A percentile compares a stretch with the other conserved stretches of the same genome.
These are phyloP conservation scores for Lumnitzera littorea DNA, from an alignment of 345 rosid genomes.

Conservation along the genomic window DNA sequence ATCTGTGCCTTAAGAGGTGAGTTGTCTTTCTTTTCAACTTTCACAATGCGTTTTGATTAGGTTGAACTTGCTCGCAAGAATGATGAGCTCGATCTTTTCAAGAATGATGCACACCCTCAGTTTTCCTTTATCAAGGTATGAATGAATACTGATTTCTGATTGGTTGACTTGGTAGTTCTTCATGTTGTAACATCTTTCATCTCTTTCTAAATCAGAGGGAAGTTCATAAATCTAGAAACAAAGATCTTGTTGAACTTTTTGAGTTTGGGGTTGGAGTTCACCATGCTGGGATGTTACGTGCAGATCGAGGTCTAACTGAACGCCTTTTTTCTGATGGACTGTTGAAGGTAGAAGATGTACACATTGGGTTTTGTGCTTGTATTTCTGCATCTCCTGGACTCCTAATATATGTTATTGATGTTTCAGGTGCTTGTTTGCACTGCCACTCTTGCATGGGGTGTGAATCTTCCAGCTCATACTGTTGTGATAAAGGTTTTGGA, in stretches of 20 bases:
- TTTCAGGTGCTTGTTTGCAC: constrained; percentile 95
- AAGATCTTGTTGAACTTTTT: constrained; percentile 79
- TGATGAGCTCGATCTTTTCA: constrained; percentile 59
- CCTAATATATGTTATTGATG: constrained; percentile 11
- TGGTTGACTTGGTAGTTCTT: background rate
- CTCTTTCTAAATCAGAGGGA: constrained; percentile 57
- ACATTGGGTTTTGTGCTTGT: constrained; percentile 8
- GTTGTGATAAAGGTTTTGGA: constrained; percentile 83
- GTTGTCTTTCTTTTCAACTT: background rate
- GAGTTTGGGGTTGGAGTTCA: constrained; percentile 73
- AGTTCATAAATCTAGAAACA: constrained; percentile 89
- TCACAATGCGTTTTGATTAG: constrained; percentile 29
- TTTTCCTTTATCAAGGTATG: constrained; percentile 58
- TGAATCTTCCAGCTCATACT: constrained; percentile 95
- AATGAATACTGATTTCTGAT: constrained; percentile 7
- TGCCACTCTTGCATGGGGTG: constrained; percentile 99
- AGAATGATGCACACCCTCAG: constrained; percentile 67
- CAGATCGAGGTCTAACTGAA: constrained; percentile 93
- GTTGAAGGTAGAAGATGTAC: constrained; percentile 51
- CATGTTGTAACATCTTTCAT: constrained; percentile 9
- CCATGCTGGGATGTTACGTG: constrained; percentile 97
- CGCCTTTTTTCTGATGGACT: constrained; percentile 85
- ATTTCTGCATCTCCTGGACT: constrained; percentile 5
- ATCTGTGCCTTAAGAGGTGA: too few species aligned
- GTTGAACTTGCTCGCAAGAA: constrained; percentile 68